Base-by-base conservation (phyloP, 768 basidiomycete genomes). In the Mycena kentingensis region DNA sequence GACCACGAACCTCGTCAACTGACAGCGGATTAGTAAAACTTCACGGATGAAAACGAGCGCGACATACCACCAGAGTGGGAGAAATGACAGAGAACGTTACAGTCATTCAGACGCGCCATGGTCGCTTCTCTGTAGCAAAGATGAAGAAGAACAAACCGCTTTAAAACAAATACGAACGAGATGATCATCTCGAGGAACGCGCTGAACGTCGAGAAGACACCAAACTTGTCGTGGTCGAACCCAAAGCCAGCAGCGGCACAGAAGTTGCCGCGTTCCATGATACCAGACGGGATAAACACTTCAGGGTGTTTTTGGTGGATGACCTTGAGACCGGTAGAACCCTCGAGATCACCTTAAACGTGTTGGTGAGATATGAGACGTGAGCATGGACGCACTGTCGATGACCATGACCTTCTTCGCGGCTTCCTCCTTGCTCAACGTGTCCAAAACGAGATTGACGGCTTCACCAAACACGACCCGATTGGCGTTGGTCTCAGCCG, bases 231-330 rank as follows among this genome's bases (percentile, higher is more conserved):
- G 21, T 78, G 68, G 31, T 84, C 87, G 64, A 91, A 93, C 35
- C 92, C 92, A 65, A 93, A 94, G 12, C 92, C 91, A 21, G 90
- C 88, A 5, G 90, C 89, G 1, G 89, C 89, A 18, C 85, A 84
- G 63, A 89, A 87, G 70, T 92, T 92, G 49, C 88, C 83, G 27
- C 89, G 80, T 68, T 90, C 89, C 90, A 89, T 90, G 68, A 90
- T 87, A 36, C 89, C 90, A n/a, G 87, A 90, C 5, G 88, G 80
- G 38, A 90, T 57, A 65, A 92, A 93, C 16, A 91, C 89, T 66
- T 93, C 90, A 2, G 92, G 92, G 63, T 93, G 89, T 70, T 90
- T 90, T 72, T 90, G 83, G 69, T 93, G 91, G 53, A 94, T 93
- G 43, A 78, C 83, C 70, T 90, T 93, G 60, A 94, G 72, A 50